phyloP scores from a whole-genome alignment of 768 basidiomycete species.

The Suillus luteus region DNA sequence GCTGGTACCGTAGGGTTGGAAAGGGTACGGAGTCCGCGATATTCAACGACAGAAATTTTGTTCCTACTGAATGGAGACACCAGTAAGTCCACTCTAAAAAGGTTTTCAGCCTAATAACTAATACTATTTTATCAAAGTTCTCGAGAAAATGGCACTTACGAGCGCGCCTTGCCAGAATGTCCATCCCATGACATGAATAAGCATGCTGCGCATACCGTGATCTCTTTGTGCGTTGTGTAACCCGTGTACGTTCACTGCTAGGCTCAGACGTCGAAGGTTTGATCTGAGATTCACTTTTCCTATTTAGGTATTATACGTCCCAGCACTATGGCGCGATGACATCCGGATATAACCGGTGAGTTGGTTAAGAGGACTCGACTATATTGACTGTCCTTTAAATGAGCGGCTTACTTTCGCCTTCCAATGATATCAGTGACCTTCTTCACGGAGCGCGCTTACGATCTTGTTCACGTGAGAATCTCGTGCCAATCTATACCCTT shows the following conservation, averaged over 20 bases:
- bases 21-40: not conserved
- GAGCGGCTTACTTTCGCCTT: constrained; percentile 12
- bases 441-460: constrained; percentile 3
- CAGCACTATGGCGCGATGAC: constrained; percentile 22
- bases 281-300: constrained; percentile 34
- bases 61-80: constrained; percentile 6
- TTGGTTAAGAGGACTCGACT: not conserved
- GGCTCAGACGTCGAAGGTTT: constrained; percentile 12
- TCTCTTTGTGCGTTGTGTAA: not conserved
- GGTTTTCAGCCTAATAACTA: not conserved
- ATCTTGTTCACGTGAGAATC: constrained; percentile 29
- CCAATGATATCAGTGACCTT: constrained; percentile 16
- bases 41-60: not conserved
- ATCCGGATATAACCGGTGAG: constrained; percentile 21
- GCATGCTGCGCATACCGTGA: not conserved
- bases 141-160: not conserved
- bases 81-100: constrained; percentile 1
- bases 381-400: constrained; percentile 3
- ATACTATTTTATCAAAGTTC: not conserved
- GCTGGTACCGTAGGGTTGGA: not conserved
- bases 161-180: not conserved
- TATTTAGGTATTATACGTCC: constrained; percentile 25
- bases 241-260: constrained; percentile 3
- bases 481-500: constrained; percentile 32
- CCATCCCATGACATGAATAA: not conserved